Base-by-base conservation (phyloP, 192 early-diverging fungal species). In the Oehlia diaphana region DNA sequence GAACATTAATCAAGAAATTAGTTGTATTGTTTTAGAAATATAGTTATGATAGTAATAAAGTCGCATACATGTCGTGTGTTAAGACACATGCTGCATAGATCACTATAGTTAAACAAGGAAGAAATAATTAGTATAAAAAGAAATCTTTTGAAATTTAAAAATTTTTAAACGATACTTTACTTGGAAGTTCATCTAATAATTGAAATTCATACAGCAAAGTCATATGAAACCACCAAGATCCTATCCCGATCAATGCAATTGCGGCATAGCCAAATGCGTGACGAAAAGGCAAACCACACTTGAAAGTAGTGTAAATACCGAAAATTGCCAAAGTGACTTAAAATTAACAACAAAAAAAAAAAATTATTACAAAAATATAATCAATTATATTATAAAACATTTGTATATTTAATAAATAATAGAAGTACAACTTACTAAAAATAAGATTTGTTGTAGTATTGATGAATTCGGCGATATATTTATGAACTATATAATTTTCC, bases 171-270 rank as follows among this genome's bases (percentile, higher is more conserved):
- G 63, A 49, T 19, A 21, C 79, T 84, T 83, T 82, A 88, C 89
- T 95, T 61, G 94, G 94, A 37, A 95, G 82, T 83, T 95, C 94
- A 83, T 95, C 94, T 73, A 90, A 81, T 66, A 95, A 87, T 81
- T 95, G 94, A 88, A 89, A 89, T 79, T 88, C 82, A 75, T 90
- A 93, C 69, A 86, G 82, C 49, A 96, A 82, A 8, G 95, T 93
- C 86, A 90, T 93, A 82, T 95, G 95, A 86, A 94, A 94, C 31
- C 88, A 82, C 85, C 92, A 94, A 61, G 90, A 91, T 47, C 94
- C 93, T 50, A 91, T 80, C 31, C 93, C 93, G 69, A 96, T 87
- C 8, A 93, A 63, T 19, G 90, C 78, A 70, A 94, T 85, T 13
- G 83, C 89, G 10, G 86, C 47, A 81, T 92, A 89, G 81, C 86